Percentiles rank a stretch among this genome's conserved stretches.
These are phyloP conservation scores for Podospora conica DNA, from an alignment of 495 filamentous ascomycete species.

Conservation along the genomic window DNA sequence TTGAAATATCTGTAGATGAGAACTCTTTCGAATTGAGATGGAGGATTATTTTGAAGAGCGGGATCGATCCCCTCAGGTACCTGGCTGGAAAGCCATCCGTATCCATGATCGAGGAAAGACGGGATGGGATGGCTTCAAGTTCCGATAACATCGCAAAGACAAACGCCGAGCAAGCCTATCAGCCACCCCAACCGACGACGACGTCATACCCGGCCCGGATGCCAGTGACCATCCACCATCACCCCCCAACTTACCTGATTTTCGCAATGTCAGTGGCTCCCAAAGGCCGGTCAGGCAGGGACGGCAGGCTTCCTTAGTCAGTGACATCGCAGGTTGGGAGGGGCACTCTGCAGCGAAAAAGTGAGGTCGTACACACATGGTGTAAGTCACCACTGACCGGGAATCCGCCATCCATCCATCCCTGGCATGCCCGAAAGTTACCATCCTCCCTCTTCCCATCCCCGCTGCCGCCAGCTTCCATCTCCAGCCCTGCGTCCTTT, in stretches of 20 bases:
- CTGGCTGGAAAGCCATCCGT: not conserved
- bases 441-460: too few relatives aligned
- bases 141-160: not conserved
- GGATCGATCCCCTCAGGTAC: too few relatives aligned
- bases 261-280: not conserved
- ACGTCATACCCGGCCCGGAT: not conserved
- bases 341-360: not conserved
- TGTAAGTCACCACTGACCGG: not conserved
- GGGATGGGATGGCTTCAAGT: not conserved
- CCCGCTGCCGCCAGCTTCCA: too few relatives aligned
- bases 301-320: not conserved
- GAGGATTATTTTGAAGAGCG: too few relatives aligned
- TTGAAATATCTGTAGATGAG: not conserved
- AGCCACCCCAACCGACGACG: not conserved
- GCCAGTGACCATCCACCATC: not conserved
- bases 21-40: not conserved
- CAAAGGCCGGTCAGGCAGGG: not conserved
- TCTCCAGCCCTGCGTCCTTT: not conserved
- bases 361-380: not conserved
- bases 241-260: not conserved
- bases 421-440: not conserved
- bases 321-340: not conserved
- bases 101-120: not conserved
- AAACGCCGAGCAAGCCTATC: not conserved
- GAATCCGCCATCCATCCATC: too few relatives aligned